phyloP scores from a whole-genome alignment of 1,284 basidiomycete genomes.

The Cerioporus squamosus region DNA sequence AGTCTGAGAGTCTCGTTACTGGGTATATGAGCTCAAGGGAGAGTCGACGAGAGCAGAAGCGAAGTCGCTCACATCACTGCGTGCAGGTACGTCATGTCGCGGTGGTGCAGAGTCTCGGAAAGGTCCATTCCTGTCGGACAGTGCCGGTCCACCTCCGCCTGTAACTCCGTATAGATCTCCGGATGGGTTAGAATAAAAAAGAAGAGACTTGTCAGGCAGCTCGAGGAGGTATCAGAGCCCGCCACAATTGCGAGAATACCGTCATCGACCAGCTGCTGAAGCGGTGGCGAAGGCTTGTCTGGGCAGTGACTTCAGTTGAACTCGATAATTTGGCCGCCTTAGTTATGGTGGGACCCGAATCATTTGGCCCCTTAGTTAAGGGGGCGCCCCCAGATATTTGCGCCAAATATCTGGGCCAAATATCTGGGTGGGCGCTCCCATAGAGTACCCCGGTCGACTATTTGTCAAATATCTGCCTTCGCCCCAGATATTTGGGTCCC shows the following conservation, averaged over 20 bases:
- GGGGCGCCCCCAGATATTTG: too few species aligned
- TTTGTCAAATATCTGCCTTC: too few species aligned
- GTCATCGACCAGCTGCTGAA: conserved; percentile 2
- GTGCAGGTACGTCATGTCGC: not conserved
- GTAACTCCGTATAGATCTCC: not conserved
- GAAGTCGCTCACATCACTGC: not conserved
- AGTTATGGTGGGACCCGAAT: too few species aligned
- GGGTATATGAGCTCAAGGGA: not conserved
- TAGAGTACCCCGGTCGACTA: too few species aligned
- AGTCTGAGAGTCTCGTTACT: not conserved
- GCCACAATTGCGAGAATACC: conserved; percentile 17
- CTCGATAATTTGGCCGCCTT: too few species aligned
- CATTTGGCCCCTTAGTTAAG: too few species aligned
- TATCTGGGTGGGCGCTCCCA: too few species aligned
- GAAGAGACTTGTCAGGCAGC: conserved; percentile 17
- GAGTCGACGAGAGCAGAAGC: not conserved
- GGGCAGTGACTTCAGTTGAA: too few species aligned
- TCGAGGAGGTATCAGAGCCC: conserved; percentile 35
- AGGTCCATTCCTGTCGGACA: not conserved
- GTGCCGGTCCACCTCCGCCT: not conserved
- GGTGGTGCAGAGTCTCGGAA: not conserved
- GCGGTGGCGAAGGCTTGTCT: conserved; percentile 3
- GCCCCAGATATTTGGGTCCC: too few species aligned
- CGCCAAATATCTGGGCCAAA: too few species aligned
- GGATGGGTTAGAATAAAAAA: conserved; percentile 21